Base-by-base conservation (phyloP, 2,329 filamentous ascomycete genomes). In the Ophiostoma sp. region DNA sequence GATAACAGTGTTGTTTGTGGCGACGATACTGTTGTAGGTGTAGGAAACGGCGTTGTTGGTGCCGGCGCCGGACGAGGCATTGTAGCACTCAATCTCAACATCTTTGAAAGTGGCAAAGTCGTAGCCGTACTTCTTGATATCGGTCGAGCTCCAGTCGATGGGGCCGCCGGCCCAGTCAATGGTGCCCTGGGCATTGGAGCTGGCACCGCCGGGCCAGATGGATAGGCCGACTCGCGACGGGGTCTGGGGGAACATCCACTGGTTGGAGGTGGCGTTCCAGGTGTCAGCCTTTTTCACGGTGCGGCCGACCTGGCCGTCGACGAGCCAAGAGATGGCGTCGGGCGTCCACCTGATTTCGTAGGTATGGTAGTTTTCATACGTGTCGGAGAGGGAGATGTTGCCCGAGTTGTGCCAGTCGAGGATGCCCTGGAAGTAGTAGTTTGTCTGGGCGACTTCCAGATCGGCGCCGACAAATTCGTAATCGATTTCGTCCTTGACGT, bases 401-500 rank as follows among this genome's bases (percentile, higher is more conserved):
- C 80, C 83, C 11, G 87, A 89, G 78, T 97, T 92, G 74, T 86
- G 82, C 77, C 93, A 98, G 79, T 94, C 85, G 54, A 92, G 90
- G 73, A 97, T 90, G 77, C 95, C 95, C 82, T 97, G 94, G 82
- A 90, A 97, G 82, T 97, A 99, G 84, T 89, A 99, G 83, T 99
- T 99, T 78, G 93, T 95, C 83, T 99, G 94, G 23, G 90, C 92
- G 73, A 85, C 86, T 66, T 83, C 77, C 73, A 96, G 83, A 77
- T 97, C 92, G 64, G 86, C 86, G 74, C 95, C 95, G 69, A 99
- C 86, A 79, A 91, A 98, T 79, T 99, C 95, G 78, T 93, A 98
- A 82, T 99, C 95, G 76, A 99, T 97, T 81, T 99, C 95, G 77
- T 99, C 95, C 85, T 97, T 96, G 77, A 96, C 91, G 77, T 98